Evolutionary conservation across 2,329 filamentous ascomycete genomes (phyloP).

Genomic region (Xylariaceae sp.): DNA sequence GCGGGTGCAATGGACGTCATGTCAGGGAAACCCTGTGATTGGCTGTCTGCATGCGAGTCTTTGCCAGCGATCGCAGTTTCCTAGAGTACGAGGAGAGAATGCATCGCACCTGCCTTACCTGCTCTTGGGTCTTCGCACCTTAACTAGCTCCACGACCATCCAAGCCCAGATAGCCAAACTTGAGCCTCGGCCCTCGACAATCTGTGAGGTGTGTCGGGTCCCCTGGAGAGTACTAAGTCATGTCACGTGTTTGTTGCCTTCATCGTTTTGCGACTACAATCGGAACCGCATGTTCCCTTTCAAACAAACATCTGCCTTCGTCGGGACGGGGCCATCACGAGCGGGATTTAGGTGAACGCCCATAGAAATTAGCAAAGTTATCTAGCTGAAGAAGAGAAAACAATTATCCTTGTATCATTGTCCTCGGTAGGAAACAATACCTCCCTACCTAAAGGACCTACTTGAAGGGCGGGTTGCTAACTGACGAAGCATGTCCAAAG

Average conservation of each 20-base stretch:
- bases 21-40: not conserved
- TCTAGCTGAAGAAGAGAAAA: conserved; percentile 1
- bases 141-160: no score
- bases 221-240: no score
- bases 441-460: not conserved
- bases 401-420: conserved; percentile 10
- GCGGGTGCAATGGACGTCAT: not conserved
- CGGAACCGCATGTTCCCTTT: no score
- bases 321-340: not conserved
- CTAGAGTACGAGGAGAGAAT: not conserved
- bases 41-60: not conserved
- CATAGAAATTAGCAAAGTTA: not conserved
- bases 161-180: no score
- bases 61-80: not conserved
- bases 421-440: conserved; percentile 2
- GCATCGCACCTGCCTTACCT: not conserved
- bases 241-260: no score
- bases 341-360: not conserved
- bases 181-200: not conserved
- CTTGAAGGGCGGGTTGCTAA: conserved; percentile 2
- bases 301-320: no score
- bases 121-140: not conserved
- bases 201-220: not conserved
- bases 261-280: no score
- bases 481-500: conserved; percentile 10